These are phyloP conservation scores for Allium sativum DNA, from an alignment of 106 monocot genomes.

Conservation along the genomic window DNA sequence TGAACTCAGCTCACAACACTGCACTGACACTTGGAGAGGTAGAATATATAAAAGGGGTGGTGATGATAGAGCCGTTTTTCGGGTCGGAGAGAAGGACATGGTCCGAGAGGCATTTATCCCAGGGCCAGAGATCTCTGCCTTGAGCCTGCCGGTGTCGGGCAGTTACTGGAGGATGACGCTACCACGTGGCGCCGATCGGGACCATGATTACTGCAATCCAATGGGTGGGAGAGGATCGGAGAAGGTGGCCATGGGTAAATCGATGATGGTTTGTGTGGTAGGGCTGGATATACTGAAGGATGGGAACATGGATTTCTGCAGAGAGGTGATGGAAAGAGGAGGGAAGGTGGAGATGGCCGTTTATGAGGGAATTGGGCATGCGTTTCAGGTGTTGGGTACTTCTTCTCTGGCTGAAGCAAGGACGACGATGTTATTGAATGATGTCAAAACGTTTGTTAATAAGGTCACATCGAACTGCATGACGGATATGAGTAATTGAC, in stretches of 20 bases:
- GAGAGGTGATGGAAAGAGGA: slow-evolving; percentile 39
- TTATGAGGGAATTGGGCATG: slow-evolving; percentile 69
- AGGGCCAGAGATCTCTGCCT: slow-evolving; percentile 38
- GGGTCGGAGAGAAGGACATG: slow-evolving; percentile 46
- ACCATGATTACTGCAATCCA: slow-evolving; percentile 71
- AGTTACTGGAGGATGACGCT: slow-evolving; percentile 73
- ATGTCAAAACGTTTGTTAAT: slow-evolving; percentile 45
- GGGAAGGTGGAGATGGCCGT: slow-evolving; percentile 30
- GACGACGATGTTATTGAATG: slow-evolving; percentile 42
- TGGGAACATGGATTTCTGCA: slow-evolving; percentile 54
- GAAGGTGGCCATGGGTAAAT: slow-evolving; percentile 5
- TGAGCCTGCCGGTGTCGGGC: slow-evolving; percentile 46
- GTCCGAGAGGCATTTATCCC: slow-evolving; percentile 40
- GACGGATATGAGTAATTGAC: too few relatives aligned
- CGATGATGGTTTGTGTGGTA: slow-evolving; percentile 39
- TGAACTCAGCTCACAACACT: slow-evolving; percentile 42
- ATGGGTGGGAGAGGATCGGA: slow-evolving; percentile 5
- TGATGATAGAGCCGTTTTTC: slow-evolving; percentile 68
- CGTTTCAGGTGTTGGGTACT: slow-evolving; percentile 52
- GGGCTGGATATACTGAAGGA: slow-evolving; percentile 70
- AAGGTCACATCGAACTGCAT: too few relatives aligned
- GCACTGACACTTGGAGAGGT: neutral
- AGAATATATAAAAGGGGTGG: slow-evolving; percentile 16
- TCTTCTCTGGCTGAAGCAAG: slow-evolving; percentile 33
- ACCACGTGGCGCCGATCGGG: slow-evolving; percentile 37